Base-by-base conservation (phyloP, 202 grass and related monocot species). In the Schoenoplectus tabernaemontani region DNA sequence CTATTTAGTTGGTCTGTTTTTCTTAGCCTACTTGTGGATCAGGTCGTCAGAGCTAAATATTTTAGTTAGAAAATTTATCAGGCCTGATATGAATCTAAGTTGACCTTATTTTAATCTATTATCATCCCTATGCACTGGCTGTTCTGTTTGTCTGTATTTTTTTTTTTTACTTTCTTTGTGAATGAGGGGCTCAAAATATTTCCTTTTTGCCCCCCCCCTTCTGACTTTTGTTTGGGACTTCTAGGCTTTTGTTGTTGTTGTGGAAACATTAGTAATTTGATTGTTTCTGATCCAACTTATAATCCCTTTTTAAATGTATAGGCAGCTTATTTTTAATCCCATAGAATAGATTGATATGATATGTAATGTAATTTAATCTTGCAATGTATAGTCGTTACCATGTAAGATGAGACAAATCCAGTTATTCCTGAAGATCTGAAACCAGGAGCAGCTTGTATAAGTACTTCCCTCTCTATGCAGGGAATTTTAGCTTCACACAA, bases 401-500 rank as follows among this genome's bases (percentile, higher is more conserved):
- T 34, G 12, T 33, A 74, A 74, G 23, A 74, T 53, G 69, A 74
- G 53, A 51, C 15, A 3, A 51, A 13, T 24, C 4, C 12, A 32
- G 69, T 0, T 51, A n/a, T 74, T 53, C 12, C 12, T 51, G 26
- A 34, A 74, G 44, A 51, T 74, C 13, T 51, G 44, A 30, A 53
- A 53, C 34, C 9, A 33, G 8, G 26, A 46, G 7, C 36, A 13
- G 71, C 22, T 80, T 62, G 19, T 76, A 17, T 56, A 33, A 62
- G 22, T 43, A 42, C 56, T 54, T 79, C 12, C 26, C 13, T 61
- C 41, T 78, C 17, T 17, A 46, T 79, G 70, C 89, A 98, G 95
- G 95, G n/a, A 98, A 98, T 82, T 98, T 98, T 78, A 92, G 91
- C 80, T 83, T 53, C 64, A 85, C 76, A 1, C 86, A 98, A 74